phyloP scores from a whole-genome alignment of 768 basidiomycete species.

The Mycena latifolia region DNA sequence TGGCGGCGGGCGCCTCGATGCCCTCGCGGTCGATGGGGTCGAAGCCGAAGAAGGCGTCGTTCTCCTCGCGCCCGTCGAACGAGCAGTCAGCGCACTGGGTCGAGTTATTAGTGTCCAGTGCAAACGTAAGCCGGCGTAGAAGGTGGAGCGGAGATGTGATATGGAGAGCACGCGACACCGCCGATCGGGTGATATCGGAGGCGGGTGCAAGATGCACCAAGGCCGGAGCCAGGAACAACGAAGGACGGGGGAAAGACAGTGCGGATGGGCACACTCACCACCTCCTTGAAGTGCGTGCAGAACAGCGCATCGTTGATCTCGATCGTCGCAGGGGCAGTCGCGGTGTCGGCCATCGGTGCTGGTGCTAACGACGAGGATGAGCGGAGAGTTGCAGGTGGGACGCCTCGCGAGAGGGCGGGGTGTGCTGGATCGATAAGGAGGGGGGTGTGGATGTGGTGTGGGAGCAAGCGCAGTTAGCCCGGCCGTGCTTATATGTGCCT shows the following conservation, averaged over 20 bases:
- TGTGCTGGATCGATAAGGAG: neutral
- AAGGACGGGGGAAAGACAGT: constrained; percentile 17
- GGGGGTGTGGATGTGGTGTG: constrained; percentile 7
- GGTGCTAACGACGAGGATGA: neutral
- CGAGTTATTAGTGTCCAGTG: too few species aligned
- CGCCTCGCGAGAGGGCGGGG: neutral
- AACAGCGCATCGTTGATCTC: constrained; percentile 33
- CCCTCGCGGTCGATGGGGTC: constrained; percentile 75
- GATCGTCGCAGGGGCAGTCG: constrained; percentile 18
- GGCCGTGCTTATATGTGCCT: constrained; percentile 2
- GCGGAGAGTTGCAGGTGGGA: too few species aligned
- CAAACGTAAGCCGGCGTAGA: too few species aligned
- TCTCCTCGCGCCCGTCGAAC: constrained; percentile 86
- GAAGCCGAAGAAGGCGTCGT: constrained; percentile 85
- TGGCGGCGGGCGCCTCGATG: constrained; percentile 72
- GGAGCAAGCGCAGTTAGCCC: neutral
- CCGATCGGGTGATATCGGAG: neutral
- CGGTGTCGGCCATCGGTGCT: constrained; percentile 27
- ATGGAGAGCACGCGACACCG: neutral
- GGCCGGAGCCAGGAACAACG: neutral
- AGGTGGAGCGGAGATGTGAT: neutral
- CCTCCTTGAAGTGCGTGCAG: constrained; percentile 81
- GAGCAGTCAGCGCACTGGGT: constrained; percentile 75
- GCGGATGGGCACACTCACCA: constrained; percentile 57
- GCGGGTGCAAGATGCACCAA: too few species aligned